Conservation (phyloP, 371 early-diverging fungal species). For the Chytridium lagenaria region DNA sequence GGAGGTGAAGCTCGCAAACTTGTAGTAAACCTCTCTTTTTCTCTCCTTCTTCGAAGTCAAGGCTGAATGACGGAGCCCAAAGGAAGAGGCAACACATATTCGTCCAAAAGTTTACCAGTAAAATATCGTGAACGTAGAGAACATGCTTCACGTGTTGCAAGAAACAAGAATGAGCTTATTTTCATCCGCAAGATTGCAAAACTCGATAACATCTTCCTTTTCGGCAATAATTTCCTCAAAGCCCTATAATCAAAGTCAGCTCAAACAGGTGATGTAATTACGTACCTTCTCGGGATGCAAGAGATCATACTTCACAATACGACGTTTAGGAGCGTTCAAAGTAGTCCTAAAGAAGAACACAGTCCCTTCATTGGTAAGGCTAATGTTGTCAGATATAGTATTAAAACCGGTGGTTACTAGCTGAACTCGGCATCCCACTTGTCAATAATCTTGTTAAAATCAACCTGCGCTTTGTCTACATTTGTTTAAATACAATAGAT, state of each 20-base stretch:
- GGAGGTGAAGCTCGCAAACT: slow-evolving; percentile 56
- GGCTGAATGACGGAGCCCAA: slow-evolving; percentile 46
- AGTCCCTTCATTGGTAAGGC: slow-evolving; percentile 63
- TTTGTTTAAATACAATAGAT: background rate
- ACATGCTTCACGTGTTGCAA: slow-evolving; percentile 67
- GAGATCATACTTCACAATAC: slow-evolving; percentile 67
- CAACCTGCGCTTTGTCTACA: slow-evolving; percentile 15
- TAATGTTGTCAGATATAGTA: slow-evolving; percentile 9
- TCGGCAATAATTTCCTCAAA: slow-evolving; percentile 66
- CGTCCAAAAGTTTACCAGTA: slow-evolving; percentile 36
- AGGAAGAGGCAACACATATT: slow-evolving; percentile 42
- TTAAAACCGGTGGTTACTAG: slow-evolving; percentile 50
- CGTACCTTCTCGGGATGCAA: slow-evolving; percentile 52
- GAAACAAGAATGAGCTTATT: slow-evolving; percentile 62
- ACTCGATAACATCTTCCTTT: slow-evolving; percentile 56
- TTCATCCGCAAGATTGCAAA: slow-evolving; percentile 47
- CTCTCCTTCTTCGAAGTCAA: slow-evolving; percentile 45
- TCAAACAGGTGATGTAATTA: background rate
- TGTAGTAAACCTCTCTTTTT: slow-evolving; percentile 55
- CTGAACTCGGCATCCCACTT: slow-evolving; percentile 59
- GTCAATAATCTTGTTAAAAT: slow-evolving; percentile 42
- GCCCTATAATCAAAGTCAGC: slow-evolving; percentile 34
- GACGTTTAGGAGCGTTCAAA: slow-evolving; percentile 61
- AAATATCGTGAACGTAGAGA: slow-evolving; percentile 44
- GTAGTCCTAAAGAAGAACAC: slow-evolving; percentile 69